Percentiles rank a stretch among this genome's conserved stretches.
These are phyloP conservation scores for Scutellaria baicalensis DNA, from an alignment of 257 asterid genomes.

Conservation along the genomic window DNA sequence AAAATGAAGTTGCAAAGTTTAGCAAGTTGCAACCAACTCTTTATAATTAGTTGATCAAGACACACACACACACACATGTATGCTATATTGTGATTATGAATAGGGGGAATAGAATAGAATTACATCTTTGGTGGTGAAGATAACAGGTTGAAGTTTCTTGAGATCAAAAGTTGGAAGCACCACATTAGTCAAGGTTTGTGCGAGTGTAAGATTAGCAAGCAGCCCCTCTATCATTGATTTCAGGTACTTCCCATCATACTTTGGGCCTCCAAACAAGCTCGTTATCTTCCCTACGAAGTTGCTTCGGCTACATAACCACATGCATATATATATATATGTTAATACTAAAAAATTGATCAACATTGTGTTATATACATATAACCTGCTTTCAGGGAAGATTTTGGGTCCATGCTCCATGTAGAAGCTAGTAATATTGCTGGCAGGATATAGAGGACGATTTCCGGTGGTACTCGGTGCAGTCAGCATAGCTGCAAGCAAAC, in stretches of 20 bases:
- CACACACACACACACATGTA: no score
- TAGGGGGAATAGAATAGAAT: not conserved
- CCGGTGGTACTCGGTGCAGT: constrained; percentile 41
- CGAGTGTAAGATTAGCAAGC: constrained; percentile 35
- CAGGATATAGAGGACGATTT: constrained; percentile 61
- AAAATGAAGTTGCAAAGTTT: no score
- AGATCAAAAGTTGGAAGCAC: constrained; percentile 56
- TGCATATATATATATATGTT: not conserved
- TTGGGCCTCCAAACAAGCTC: constrained; percentile 52
- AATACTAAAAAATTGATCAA: no score
- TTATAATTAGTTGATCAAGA: no score
- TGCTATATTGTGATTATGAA: no score
- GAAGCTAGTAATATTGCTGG: constrained; percentile 42
- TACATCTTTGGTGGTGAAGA: constrained; percentile 51
- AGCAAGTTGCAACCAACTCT: no score
- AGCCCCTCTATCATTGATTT: constrained; percentile 20
- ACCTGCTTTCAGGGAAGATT: constrained; percentile 49
- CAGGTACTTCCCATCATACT: constrained; percentile 47
- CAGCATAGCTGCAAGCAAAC: constrained; percentile 53
- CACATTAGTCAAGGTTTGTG: constrained; percentile 39
- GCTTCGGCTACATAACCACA: not conserved
- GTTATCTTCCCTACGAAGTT: constrained; percentile 17
- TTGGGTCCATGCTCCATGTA: constrained; percentile 48
- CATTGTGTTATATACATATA: no score
- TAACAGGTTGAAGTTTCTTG: constrained; percentile 48